A percentile compares a stretch with the other conserved stretches of the same genome.
Evolutionary conservation across 768 basidiomycete species (phyloP).

Genomic region (Vararia minispora): DNA sequence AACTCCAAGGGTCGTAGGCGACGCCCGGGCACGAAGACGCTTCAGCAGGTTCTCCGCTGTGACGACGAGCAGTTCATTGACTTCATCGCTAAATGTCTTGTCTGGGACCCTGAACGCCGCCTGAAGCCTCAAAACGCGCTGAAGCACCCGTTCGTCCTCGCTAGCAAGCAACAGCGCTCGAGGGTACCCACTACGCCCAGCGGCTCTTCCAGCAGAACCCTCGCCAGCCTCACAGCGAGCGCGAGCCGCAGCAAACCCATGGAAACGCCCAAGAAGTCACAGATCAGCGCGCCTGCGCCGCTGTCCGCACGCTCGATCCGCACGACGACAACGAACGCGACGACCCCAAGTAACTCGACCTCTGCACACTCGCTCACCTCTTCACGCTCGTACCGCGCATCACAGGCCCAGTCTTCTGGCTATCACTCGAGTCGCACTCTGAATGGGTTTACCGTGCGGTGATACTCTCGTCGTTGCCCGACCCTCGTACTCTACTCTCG

Average conservation of each 20-base stretch:
- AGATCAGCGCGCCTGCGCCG: conserved; percentile 83
- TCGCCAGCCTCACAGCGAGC: conserved; percentile 47
- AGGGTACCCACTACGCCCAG: conserved; percentile 33
- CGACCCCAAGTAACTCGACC: conserved; percentile 44
- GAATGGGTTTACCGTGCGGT: conserved; percentile 49
- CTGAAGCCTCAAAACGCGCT: conserved; percentile 90
- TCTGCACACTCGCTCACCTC: conserved; percentile 45
- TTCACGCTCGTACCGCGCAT: conserved; percentile 54
- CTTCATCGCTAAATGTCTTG: conserved; percentile 93
- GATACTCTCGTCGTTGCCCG: conserved; percentile 13
- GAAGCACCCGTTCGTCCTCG: conserved; percentile 81
- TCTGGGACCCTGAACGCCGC: conserved; percentile 95
- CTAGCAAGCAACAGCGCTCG: conserved; percentile 42
- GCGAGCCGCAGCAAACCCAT: conserved; percentile 43
- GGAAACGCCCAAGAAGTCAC: conserved; percentile 79
- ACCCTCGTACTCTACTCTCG: conserved; percentile 8
- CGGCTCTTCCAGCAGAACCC: conserved; percentile 38
- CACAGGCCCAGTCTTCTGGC: conserved; percentile 60
- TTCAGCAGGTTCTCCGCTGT: conserved; percentile 80
- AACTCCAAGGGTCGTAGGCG: conserved; percentile 94
- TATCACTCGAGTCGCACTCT: conserved; percentile 69
- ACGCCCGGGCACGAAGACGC: conserved; percentile 82
- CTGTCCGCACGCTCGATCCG: conserved; percentile 68
- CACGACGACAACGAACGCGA: conserved; percentile 38
- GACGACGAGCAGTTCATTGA: conserved; percentile 95